Evolutionary conservation across 345 rosid species (phyloP).

Genomic region (Ceriops decandra): DNA sequence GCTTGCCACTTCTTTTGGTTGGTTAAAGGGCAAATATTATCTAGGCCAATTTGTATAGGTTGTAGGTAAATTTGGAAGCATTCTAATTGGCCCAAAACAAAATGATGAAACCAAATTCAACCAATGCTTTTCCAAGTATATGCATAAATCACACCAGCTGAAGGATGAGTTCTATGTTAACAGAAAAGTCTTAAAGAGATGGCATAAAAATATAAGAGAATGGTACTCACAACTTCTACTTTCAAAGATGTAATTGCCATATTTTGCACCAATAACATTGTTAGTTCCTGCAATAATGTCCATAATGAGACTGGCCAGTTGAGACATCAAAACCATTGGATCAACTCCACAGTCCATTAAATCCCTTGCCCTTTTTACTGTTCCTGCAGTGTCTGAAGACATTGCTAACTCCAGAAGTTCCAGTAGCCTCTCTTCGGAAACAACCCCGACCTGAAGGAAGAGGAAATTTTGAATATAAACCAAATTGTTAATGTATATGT

Average conservation of each 20-base stretch:
- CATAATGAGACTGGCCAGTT: slow-evolving; percentile 94
- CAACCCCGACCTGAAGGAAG: slow-evolving; percentile 74
- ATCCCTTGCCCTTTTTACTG: slow-evolving; percentile 90
- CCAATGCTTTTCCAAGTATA: background rate
- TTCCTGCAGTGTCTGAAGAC: slow-evolving; percentile 94
- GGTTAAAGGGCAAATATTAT: background rate
- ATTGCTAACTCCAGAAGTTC: slow-evolving; percentile 92
- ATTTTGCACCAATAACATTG: slow-evolving; percentile 45
- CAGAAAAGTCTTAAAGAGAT: background rate
- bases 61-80: too few species aligned
- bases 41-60: too few species aligned
- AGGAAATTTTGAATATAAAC: slow-evolving; percentile 8
- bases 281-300: slow-evolving; percentile 92
- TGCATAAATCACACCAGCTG: background rate
- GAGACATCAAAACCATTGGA: slow-evolving; percentile 94
- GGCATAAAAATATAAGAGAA: background rate
- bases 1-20: background rate
- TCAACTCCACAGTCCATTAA: slow-evolving; percentile 92
- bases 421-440: slow-evolving; percentile 84
- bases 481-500: background rate
- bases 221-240: slow-evolving; percentile 71
- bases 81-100: too few species aligned
- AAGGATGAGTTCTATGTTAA: background rate
- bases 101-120: background rate
- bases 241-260: slow-evolving; percentile 46